Conservation (phyloP, 2,329 filamentous ascomycete genomes). For the Penicillium janthinellum region DNA sequence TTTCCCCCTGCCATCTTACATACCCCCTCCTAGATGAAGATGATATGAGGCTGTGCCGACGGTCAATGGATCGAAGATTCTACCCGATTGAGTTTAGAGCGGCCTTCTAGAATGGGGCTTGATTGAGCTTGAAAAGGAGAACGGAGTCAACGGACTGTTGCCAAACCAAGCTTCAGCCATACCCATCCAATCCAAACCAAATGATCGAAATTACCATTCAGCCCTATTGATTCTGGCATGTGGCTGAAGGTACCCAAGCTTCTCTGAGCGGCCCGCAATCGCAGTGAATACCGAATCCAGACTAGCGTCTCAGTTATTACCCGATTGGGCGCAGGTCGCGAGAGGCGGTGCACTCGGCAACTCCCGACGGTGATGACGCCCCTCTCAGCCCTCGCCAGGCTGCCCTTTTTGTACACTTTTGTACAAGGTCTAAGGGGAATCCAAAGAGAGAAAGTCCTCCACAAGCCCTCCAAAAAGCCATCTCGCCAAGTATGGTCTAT, state of each 20-base stretch:
- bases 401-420: constrained; percentile 1
- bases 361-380: neutral
- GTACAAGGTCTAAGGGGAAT: neutral
- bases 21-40: neutral
- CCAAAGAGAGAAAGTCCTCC: neutral
- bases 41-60: constrained; percentile 6
- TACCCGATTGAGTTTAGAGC: neutral
- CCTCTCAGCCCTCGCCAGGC: neutral
- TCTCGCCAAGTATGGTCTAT: constrained; percentile 39
- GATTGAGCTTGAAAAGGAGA: no score
- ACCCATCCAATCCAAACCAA: neutral
- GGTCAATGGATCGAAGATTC: neutral
- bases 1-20: neutral
- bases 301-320: constrained; percentile 4
- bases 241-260: constrained; percentile 1
- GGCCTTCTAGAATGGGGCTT: constrained; percentile 3
- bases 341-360: constrained; percentile 6
- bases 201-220: neutral
- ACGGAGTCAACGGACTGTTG: neutral
- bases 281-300: constrained; percentile 5
- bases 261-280: neutral
- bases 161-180: neutral
- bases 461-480: neutral
- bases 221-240: neutral
- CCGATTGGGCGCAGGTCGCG: constrained; percentile 1